These are phyloP conservation scores for Saccharomycopsis babjevae DNA, from an alignment of 805 yeast species.

Conservation along the genomic window DNA sequence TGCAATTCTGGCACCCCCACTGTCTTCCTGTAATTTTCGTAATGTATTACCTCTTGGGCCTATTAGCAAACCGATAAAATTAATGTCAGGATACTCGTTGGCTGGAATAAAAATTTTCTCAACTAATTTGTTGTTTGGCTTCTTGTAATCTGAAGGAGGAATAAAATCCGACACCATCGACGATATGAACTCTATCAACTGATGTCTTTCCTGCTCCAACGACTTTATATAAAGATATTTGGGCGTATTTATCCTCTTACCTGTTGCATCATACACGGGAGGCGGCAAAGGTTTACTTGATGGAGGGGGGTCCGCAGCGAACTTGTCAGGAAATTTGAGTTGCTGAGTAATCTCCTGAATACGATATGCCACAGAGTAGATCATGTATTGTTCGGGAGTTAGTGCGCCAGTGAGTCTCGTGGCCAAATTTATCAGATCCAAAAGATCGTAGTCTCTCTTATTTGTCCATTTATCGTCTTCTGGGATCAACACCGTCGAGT, in stretches of 20 bases:
- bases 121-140: conserved; percentile 48
- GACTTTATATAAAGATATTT: conserved; percentile 52
- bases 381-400: conserved; percentile 72
- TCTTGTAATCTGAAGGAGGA: conserved; percentile 70
- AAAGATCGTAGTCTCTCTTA: neutral
- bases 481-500: neutral
- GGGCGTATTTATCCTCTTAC: conserved; percentile 79
- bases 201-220: conserved; percentile 72
- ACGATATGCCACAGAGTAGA: conserved; percentile 58
- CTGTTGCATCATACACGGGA: conserved; percentile 75
- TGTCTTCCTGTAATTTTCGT: conserved; percentile 65
- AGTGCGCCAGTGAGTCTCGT: conserved; percentile 36
- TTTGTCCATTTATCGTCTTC: conserved; percentile 6
- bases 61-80: conserved; percentile 79
- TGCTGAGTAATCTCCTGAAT: conserved; percentile 69
- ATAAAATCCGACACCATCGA: conserved; percentile 62
- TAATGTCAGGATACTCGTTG: conserved; percentile 79
- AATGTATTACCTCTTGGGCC: conserved; percentile 96
- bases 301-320: conserved; percentile 33
- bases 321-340: conserved; percentile 40
- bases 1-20: conserved; percentile 62
- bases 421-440: conserved; percentile 23
- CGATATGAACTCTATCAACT: conserved; percentile 65
- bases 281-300: conserved; percentile 83
- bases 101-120: conserved; percentile 84